Percentiles rank a stretch among this genome's conserved stretches.
These are phyloP conservation scores for Aspergillus amoenus DNA, from an alignment of 2,329 filamentous ascomycete species.

Conservation along the genomic window DNA sequence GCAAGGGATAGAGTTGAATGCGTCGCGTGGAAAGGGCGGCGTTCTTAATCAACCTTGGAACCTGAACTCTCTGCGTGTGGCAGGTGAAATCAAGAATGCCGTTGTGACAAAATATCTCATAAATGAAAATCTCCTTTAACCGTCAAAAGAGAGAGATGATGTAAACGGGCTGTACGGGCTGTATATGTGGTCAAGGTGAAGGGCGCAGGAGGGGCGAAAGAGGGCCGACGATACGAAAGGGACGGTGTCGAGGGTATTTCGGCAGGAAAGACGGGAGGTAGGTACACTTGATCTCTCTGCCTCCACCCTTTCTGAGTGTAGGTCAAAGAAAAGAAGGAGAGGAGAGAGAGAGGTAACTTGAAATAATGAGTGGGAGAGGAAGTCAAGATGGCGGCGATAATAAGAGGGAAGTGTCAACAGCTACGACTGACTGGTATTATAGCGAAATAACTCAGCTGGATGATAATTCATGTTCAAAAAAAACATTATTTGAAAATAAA, in stretches of 20 bases:
- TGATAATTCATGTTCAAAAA: not conserved
- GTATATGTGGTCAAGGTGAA: not conserved
- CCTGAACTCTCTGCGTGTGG: slow-evolving; percentile 4
- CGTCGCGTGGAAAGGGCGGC: slow-evolving; percentile 32
- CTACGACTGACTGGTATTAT: slow-evolving; percentile 5
- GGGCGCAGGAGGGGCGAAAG: not conserved
- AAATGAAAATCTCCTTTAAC: not conserved
- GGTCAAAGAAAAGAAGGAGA: slow-evolving; percentile 13
- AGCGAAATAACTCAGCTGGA: not conserved
- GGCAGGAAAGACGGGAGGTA: not conserved
- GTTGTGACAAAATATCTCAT: not conserved
- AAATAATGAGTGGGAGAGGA: slow-evolving; percentile 12
- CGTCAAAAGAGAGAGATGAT: not conserved
- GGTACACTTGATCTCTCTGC: not conserved
- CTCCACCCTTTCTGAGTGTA: slow-evolving; percentile 16
- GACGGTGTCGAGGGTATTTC: not conserved
- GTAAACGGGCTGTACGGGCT: not conserved
- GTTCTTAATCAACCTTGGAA: slow-evolving; percentile 6
- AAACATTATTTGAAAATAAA: slow-evolving; percentile 12
- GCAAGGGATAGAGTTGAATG: slow-evolving; percentile 30
- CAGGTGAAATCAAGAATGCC: slow-evolving; percentile 3
- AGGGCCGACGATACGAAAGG: not conserved
- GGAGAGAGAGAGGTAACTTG: slow-evolving; percentile 14
- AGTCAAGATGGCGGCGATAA: slow-evolving; percentile 18
- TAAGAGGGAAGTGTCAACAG: slow-evolving; percentile 17